Evolutionary conservation across 2,329 filamentous ascomycete genomes (phyloP).

Genomic region (Rutstroemia sp.): DNA sequence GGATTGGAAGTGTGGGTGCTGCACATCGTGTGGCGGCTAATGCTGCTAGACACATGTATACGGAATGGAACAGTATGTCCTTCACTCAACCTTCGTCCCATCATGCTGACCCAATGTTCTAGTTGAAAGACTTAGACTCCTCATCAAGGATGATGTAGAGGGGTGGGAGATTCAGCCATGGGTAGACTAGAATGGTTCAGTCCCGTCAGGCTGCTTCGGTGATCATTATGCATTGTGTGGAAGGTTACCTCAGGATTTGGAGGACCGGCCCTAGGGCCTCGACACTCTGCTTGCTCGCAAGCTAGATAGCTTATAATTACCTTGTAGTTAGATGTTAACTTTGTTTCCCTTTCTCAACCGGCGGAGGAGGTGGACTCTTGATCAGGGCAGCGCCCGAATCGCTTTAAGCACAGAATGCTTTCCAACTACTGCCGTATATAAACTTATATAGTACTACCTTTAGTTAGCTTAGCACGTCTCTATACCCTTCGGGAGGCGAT

Average conservation of each 20-base stretch:
- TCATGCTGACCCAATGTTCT: background rate
- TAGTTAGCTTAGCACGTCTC: too few relatives aligned
- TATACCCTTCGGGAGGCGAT: too few relatives aligned
- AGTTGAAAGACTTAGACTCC: conserved; percentile 60
- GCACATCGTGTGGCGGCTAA: conserved; percentile 60
- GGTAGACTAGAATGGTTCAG: conserved; percentile 31
- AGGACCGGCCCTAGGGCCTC: background rate
- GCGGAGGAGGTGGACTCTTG: too few relatives aligned
- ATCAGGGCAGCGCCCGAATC: too few relatives aligned
- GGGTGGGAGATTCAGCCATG: conserved; percentile 59
- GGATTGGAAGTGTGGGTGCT: conserved; percentile 49
- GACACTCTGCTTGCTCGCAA: too few relatives aligned
- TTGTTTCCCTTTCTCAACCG: too few relatives aligned
- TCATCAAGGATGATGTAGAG: conserved; percentile 56
- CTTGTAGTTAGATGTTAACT: too few relatives aligned
- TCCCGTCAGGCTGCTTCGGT: too few relatives aligned
- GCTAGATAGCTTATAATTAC: too few relatives aligned
- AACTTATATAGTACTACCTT: too few relatives aligned
- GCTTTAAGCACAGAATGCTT: too few relatives aligned
- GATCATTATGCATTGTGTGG: background rate
- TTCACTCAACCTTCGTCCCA: background rate
- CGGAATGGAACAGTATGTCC: conserved; percentile 48
- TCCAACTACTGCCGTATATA: too few relatives aligned
- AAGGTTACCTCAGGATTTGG: background rate
- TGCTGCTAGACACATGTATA: conserved; percentile 54